phyloP scores from a whole-genome alignment of 768 basidiomycete genomes.

The Phylloporus arenicola region DNA sequence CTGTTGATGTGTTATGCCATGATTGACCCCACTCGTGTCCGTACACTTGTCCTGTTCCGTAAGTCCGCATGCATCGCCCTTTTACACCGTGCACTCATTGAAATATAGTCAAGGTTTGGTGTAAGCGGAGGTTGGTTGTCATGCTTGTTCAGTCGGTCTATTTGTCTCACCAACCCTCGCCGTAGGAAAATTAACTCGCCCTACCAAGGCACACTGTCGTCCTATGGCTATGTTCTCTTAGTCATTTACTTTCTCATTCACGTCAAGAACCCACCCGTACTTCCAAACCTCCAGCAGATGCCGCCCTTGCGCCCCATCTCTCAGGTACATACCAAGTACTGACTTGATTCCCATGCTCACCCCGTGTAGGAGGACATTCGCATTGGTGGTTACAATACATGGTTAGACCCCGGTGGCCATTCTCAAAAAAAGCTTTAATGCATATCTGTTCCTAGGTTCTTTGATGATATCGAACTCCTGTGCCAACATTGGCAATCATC shows the following conservation, averaged over 20 bases:
- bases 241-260: constrained; percentile 98
- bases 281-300: constrained; percentile 95
- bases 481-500: constrained; percentile 91
- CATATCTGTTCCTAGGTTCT: constrained; percentile 57
- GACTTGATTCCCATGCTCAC: constrained; percentile 10
- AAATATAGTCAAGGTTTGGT: constrained; percentile 92
- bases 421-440: constrained; percentile 11
- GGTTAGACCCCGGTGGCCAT: constrained; percentile 38
- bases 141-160: neutral
- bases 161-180: constrained; percentile 1
- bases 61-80: constrained; percentile 38
- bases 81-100: constrained; percentile 6
- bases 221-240: constrained; percentile 96
- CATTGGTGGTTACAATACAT: constrained; percentile 76
- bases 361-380: constrained; percentile 66
- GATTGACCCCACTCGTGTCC: constrained; percentile 89
- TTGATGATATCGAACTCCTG: constrained; percentile 92
- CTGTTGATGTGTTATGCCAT: constrained; percentile 96
- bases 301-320: constrained; percentile 85
- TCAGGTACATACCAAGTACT: constrained; percentile 41
- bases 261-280: constrained; percentile 93
- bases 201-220: constrained; percentile 93
- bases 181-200: constrained; percentile 95
- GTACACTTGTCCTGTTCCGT: constrained; percentile 95
- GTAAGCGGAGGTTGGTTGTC: constrained; percentile 70